These are phyloP conservation scores for Ceratocystis ficicola DNA, from an alignment of 2,329 filamentous ascomycete species.

Conservation along the genomic window DNA sequence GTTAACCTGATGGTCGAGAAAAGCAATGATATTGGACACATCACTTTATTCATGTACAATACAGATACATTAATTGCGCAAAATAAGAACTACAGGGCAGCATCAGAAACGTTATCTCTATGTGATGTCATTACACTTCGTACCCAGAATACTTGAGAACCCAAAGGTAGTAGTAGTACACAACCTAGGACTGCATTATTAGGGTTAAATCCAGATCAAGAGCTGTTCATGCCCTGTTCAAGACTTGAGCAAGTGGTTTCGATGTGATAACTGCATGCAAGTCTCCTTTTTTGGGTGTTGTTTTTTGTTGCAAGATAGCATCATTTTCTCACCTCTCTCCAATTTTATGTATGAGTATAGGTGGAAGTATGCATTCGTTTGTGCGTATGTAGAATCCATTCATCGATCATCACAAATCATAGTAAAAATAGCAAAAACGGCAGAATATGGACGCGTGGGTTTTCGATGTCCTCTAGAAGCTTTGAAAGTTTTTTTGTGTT, in stretches of 20 bases:
- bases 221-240: too few species aligned
- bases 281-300: neutral
- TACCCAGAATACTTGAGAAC: too few species aligned
- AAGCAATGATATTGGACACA: neutral
- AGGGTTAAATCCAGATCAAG: too few species aligned
- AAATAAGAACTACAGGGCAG: neutral
- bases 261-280: neutral
- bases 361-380: neutral
- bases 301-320: neutral
- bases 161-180: neutral
- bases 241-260: neutral
- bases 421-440: conserved; percentile 17
- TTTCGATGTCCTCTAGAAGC: conserved; percentile 22
- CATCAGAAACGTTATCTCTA: too few species aligned
- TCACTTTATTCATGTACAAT: neutral
- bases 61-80: neutral
- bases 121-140: too few species aligned
- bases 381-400: neutral
- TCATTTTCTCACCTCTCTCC: neutral
- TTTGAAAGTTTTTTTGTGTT: conserved; percentile 24
- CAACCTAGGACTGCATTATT: too few species aligned
- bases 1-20: neutral
- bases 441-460: conserved; percentile 15
- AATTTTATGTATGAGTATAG: neutral
- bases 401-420: conserved; percentile 20